Percentiles rank a stretch among this genome's conserved stretches.
Evolutionary conservation across 306 rosid species (phyloP).

Genomic region (Cotoneaster glaucophyllus): DNA sequence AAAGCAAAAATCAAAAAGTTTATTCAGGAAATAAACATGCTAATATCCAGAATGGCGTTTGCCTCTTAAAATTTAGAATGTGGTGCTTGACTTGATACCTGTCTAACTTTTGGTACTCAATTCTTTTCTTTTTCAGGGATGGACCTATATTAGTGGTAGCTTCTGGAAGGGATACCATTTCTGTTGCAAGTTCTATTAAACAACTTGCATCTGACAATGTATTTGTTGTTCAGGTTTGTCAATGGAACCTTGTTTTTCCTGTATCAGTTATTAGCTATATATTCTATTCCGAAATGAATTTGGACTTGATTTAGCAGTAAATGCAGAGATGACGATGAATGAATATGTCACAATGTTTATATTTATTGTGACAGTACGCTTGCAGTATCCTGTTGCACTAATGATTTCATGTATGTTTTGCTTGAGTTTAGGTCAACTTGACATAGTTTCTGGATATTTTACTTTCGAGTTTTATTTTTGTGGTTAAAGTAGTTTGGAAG

Average conservation of each 20-base stretch:
- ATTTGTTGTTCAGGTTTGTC: conserved; percentile 81
- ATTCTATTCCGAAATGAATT: neutral
- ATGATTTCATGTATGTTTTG: neutral
- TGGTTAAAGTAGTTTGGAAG: neutral
- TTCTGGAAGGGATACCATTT: conserved; percentile 84
- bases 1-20: neutral
- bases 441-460: neutral
- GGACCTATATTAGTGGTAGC: conserved; percentile 91
- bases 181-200: conserved; percentile 72
- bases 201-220: conserved; percentile 66
- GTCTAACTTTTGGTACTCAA: conserved; percentile 6
- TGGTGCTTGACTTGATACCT: neutral
- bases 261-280: conserved; percentile 3
- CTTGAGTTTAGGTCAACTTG: neutral
- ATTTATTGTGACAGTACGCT: neutral
- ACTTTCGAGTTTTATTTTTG: neutral
- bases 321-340: neutral
- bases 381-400: neutral
- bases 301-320: neutral
- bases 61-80: neutral
- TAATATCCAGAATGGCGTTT: neutral
- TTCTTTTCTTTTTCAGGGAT: conserved; percentile 49
- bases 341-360: neutral
- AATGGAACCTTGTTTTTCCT: neutral
- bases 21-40: neutral